phyloP scores from a whole-genome alignment of 306 rosid genomes.

The Prinsepia uniflora region DNA sequence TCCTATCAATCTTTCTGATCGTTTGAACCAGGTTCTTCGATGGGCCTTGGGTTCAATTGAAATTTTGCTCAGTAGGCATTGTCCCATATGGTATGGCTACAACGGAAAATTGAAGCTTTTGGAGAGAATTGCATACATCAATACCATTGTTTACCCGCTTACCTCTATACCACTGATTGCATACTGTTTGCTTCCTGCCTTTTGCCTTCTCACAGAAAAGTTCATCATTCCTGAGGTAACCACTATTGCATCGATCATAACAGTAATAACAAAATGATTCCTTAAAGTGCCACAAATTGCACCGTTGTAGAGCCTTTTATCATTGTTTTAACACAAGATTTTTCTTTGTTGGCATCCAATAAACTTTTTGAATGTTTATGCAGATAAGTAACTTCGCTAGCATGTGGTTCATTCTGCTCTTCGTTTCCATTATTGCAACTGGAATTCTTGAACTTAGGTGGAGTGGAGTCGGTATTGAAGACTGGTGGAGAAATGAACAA shows the following conservation, averaged over 20 bases:
- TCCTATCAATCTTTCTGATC: constrained; percentile 98
- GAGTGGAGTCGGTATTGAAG: constrained; percentile 98
- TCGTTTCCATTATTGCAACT: constrained; percentile 80
- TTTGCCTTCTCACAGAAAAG: constrained; percentile 90
- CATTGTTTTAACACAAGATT: background rate
- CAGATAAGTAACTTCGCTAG: constrained; percentile 99
- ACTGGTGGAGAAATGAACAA: constrained; percentile 99
- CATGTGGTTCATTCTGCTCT: constrained; percentile 97
- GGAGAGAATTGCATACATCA: constrained; percentile 88
- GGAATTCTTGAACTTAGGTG: constrained; percentile 98
- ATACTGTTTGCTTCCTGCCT: constrained; percentile 89
- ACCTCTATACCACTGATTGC: constrained; percentile 89
- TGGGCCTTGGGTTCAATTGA: constrained; percentile 99
- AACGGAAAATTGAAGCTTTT: constrained; percentile 68
- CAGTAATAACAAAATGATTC: background rate
- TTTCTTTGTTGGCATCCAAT: constrained; percentile 13
- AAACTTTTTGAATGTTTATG: constrained; percentile 20
- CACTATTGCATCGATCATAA: background rate
- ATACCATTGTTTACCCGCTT: constrained; percentile 91
- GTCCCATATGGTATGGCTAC: constrained; percentile 99
- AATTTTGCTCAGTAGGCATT: constrained; percentile 96
- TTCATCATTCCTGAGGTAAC: constrained; percentile 96
- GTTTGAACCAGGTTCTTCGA: constrained; percentile 97
- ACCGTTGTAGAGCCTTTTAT: too few species aligned
- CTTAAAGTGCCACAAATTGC: background rate